phyloP scores from a whole-genome alignment of 176 grass and related monocot genomes.

The Phragmites australis region DNA sequence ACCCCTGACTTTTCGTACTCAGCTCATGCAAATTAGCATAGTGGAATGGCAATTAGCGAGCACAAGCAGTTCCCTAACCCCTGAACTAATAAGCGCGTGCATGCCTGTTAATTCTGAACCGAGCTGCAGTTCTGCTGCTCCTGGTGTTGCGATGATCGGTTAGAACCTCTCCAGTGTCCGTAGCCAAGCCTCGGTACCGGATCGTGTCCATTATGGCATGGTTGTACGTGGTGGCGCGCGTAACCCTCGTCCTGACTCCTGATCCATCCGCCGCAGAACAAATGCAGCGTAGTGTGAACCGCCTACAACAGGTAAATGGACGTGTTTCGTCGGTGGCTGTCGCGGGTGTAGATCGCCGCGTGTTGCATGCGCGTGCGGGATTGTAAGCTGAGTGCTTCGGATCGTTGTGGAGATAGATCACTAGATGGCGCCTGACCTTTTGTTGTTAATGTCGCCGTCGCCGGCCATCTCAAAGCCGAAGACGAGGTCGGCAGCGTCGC shows the following conservation, averaged over 20 bases:
- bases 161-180: neutral
- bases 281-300: neutral
- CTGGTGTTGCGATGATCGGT: neutral
- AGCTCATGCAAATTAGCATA: too few relatives aligned
- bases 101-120: conserved; percentile 10
- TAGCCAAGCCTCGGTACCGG: neutral
- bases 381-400: neutral
- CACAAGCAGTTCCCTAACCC: neutral
- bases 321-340: neutral
- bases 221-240: neutral
- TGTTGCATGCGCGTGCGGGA: neutral
- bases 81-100: neutral
- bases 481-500: too few relatives aligned
- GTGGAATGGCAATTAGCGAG: too few relatives aligned
- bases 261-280: neutral
- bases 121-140: neutral
- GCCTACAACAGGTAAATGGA: neutral
- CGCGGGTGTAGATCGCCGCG: neutral
- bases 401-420: neutral
- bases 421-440: neutral
- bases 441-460: neutral
- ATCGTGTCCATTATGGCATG: neutral
- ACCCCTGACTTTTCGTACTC: neutral
- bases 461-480: too few relatives aligned
- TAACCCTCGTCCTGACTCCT: neutral